Percentiles rank a stretch among this genome's conserved stretches.
These are phyloP conservation scores for Bimuria novae-zelandiae DNA, from an alignment of 2,329 filamentous ascomycete species.

Conservation along the genomic window DNA sequence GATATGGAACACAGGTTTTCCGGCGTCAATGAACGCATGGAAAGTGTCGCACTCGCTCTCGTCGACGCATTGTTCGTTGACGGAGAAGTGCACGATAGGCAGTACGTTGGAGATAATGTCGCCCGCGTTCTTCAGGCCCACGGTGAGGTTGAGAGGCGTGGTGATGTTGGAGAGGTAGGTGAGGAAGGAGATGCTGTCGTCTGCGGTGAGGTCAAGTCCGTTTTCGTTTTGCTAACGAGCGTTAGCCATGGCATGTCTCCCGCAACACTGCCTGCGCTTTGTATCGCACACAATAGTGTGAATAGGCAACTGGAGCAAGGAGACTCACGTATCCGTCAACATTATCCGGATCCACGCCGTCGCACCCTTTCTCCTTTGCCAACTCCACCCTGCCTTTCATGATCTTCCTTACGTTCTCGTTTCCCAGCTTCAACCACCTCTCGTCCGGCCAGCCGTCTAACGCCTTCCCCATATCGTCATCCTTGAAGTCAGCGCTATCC, in stretches of 20 bases:
- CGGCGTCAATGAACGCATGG: constrained; percentile 60
- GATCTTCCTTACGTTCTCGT: constrained; percentile 63
- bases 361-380: constrained; percentile 66
- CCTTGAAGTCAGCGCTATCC: constrained; percentile 61
- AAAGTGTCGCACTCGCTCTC: constrained; percentile 65
- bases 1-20: constrained; percentile 74
- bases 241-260: constrained; percentile 2
- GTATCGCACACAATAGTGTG: too few species aligned
- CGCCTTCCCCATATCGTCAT: constrained; percentile 60
- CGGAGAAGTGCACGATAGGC: constrained; percentile 64
- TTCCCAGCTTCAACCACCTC: constrained; percentile 67
- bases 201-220: constrained; percentile 62
- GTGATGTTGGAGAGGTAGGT: constrained; percentile 63
- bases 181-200: constrained; percentile 63
- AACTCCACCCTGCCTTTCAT: constrained; percentile 65
- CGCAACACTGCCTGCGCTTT: neutral
- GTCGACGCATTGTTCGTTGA: constrained; percentile 72
- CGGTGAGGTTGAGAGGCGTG: constrained; percentile 59
- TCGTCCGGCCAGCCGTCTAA: constrained; percentile 70
- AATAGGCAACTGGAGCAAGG: neutral
- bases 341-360: constrained; percentile 74
- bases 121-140: constrained; percentile 72
- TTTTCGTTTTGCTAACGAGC: constrained; percentile 58
- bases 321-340: constrained; percentile 66
- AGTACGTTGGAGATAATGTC: constrained; percentile 60